A percentile compares a stretch with the other conserved stretches of the same genome.
Evolutionary conservation across 306 rosid genomes (phyloP).

Genomic region (Fragaria nilgerrensis): DNA sequence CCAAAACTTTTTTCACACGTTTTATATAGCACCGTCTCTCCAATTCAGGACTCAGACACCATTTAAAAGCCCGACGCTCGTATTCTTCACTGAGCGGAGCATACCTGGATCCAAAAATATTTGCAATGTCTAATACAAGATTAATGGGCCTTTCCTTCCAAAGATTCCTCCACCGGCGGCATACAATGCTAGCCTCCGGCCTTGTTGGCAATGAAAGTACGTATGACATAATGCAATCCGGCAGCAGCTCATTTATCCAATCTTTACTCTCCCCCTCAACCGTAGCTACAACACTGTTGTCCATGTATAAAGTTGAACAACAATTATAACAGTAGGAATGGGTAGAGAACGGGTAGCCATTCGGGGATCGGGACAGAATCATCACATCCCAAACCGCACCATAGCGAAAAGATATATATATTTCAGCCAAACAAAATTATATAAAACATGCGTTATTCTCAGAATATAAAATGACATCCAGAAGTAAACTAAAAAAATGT

Average conservation of each 20-base stretch:
- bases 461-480: no score
- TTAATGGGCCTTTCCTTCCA: not conserved
- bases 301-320: no score
- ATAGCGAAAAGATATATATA: no score
- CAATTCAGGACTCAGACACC: accelerated
- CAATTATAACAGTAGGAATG: no score
- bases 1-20: not conserved
- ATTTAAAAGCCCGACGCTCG: no score
- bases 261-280: not conserved
- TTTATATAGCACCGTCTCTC: not conserved
- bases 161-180: not conserved
- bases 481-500: no score
- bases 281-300: no score
- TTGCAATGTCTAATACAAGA: not conserved
- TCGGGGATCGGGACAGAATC: no score
- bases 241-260: not conserved
- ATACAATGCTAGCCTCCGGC: not conserved
- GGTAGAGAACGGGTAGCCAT: no score
- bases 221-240: not conserved
- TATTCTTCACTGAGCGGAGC: not conserved
- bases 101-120: not conserved
- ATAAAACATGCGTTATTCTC: no score
- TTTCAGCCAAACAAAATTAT: no score
- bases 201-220: not conserved
- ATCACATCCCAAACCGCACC: no score